Percentiles rank a stretch among this genome's conserved stretches.
These are phyloP conservation scores for Xylariaceae sp. DNA, from an alignment of 2,329 filamentous ascomycete genomes.

Conservation along the genomic window DNA sequence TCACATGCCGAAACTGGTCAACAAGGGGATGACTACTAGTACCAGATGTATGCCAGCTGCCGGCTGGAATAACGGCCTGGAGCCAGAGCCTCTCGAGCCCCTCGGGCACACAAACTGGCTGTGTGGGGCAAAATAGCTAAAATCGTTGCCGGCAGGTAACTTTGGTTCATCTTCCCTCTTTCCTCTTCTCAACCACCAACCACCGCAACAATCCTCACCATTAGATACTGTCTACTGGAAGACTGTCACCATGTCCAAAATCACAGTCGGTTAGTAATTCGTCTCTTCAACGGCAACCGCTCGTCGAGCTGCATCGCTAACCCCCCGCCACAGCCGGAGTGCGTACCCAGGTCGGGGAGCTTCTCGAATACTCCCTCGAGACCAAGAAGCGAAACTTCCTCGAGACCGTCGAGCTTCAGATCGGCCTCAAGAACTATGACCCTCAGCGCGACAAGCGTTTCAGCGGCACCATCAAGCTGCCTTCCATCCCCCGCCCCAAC, in stretches of 20 bases:
- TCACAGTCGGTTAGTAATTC: conserved; percentile 62
- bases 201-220: conserved; percentile 60
- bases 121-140: too few species aligned
- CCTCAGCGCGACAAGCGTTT: conserved; percentile 99
- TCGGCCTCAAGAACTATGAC: conserved; percentile 98
- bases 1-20: too few species aligned
- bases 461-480: conserved; percentile 97
- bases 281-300: background rate
- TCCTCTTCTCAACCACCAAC: conserved; percentile 21
- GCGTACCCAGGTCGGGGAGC: conserved; percentile 68
- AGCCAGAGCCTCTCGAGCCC: too few species aligned
- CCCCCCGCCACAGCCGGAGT: conserved; percentile 35
- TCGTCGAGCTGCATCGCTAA: conserved; percentile 14
- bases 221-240: conserved; percentile 79
- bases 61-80: too few species aligned
- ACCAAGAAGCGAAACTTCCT: conserved; percentile 99
- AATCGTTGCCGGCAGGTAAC: too few species aligned
- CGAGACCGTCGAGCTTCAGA: conserved; percentile 83
- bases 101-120: too few species aligned
- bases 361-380: conserved; percentile 92
- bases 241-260: conserved; percentile 86
- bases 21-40: too few species aligned
- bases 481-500: conserved; percentile 79
- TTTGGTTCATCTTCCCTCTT: background rate
- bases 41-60: too few species aligned